Evolutionary conservation across 1,139 yeast species (phyloP), one percentile per base, ranked within the genome.

Genomic region (Lodderomyces beijingensis): DNA sequence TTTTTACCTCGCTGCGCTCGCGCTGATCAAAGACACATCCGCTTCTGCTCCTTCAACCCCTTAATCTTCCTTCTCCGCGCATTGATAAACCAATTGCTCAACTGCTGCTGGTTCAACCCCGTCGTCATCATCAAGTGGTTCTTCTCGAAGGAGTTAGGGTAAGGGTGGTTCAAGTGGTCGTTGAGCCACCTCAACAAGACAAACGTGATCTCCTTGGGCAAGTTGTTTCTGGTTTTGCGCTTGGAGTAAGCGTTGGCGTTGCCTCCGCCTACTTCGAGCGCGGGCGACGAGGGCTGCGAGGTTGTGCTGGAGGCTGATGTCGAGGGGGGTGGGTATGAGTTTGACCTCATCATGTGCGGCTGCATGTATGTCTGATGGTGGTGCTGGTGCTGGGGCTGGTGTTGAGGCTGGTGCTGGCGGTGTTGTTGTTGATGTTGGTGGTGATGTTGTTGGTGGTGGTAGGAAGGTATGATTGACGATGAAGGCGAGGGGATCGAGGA

Each of bases 51-150:
- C 52, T 72, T 59, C 54, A 62, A 61, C 32, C 57, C 52, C 47
- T 65, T 76, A 33, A 87, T 76, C 55, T 86, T 81, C 49, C 98
- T 69, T 51, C 97, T 71, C 52, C 98, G 74, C 18, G 96, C 96
- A 57, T 91, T 91, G 49, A 91, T 91, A 53, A 91, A 91, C 97
- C 98, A 91, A 56, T 91, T 91, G 43, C 93, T 80, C 41, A 91
- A 71, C 57, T 91, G 98, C 46, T 88, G 95, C 55, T 85, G 79
- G 41, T 89, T 84, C 49, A 91, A 71, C 1, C 96, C 96, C 0
- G 98, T 91, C 51, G 77, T 74, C 47, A 74, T 66, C 70, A 88
- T 77, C 44, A 91, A 67, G 47, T 82, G 84, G 43, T 77, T 71
- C 61, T 91, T 91, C 51, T 89, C 96, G 43, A 83, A 82, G 33